Conservation (phyloP, 1,139 yeast species). For the Suhomyces panamericanus region DNA sequence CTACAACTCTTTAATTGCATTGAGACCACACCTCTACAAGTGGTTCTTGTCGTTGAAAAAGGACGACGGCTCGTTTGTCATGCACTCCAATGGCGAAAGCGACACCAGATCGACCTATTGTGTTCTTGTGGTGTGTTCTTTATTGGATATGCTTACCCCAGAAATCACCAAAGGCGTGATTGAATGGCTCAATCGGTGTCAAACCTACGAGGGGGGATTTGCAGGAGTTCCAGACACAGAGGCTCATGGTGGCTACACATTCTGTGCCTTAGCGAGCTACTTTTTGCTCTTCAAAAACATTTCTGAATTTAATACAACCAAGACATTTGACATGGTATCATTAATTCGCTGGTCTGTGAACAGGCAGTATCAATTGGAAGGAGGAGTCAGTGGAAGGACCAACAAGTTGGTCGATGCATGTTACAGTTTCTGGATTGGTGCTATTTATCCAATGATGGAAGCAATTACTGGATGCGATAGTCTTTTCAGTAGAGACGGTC, state of each 20-base stretch:
- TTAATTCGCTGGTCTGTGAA: conserved; percentile 65
- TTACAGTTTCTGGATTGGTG: conserved; percentile 96
- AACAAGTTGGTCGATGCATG: conserved; percentile 96
- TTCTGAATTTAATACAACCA: conserved; percentile 17
- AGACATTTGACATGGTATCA: conserved; percentile 36
- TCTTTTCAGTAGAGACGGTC: conserved; percentile 53
- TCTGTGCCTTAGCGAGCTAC: conserved; percentile 80
- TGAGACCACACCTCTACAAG: conserved; percentile 42
- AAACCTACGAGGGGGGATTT: conserved; percentile 94
- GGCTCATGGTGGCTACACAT: conserved; percentile 97
- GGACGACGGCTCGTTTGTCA: conserved; percentile 68
- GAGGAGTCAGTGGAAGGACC: conserved; percentile 87
- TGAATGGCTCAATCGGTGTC: conserved; percentile 70
- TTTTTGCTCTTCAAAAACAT: conserved; percentile 44
- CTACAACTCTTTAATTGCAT: conserved; percentile 27
- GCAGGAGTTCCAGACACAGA: conserved; percentile 81
- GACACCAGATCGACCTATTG: conserved; percentile 91
- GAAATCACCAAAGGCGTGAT: conserved; percentile 56
- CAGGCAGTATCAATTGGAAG: conserved; percentile 72
- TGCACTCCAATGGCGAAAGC: conserved; percentile 78
- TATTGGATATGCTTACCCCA: conserved; percentile 62
- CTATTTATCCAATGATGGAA: conserved; percentile 65
- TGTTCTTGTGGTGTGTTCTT: conserved; percentile 70
- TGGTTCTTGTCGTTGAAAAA: conserved; percentile 73
- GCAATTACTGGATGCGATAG: conserved; percentile 33